phyloP scores from a whole-genome alignment of 495 filamentous ascomycete genomes.

The Penicillium silybi region DNA sequence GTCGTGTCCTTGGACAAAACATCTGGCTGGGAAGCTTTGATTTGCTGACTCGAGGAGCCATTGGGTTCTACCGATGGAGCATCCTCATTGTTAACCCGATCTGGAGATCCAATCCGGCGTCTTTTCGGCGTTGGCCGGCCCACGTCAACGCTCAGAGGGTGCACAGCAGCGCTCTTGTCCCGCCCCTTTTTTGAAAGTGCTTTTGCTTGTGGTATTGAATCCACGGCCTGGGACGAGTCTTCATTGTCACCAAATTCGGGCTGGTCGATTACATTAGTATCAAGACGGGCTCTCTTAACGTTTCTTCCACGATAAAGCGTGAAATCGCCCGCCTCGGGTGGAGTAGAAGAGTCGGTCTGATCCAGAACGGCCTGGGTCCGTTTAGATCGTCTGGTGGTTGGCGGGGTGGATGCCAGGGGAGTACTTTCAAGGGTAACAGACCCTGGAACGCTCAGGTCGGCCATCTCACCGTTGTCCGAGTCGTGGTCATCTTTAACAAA shows the following conservation, averaged over 20 bases:
- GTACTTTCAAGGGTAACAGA: neutral
- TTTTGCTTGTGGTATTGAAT: neutral
- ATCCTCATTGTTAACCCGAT: neutral
- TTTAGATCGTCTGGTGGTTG: neutral
- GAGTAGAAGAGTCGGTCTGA: neutral
- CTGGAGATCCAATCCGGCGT: conserved; percentile 4
- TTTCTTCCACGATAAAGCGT: neutral
- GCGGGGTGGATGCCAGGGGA: neutral
- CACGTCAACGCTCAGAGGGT: neutral
- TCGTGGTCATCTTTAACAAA: conserved; percentile 18
- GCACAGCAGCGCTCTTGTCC: neutral
- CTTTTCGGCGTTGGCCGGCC: neutral
- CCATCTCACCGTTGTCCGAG: conserved; percentile 4
- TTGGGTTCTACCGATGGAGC: neutral
- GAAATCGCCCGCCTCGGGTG: neutral
- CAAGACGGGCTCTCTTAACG: neutral
- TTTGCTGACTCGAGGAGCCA: neutral
- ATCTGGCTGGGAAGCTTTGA: neutral
- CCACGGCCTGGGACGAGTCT: neutral
- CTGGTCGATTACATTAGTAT: neutral
- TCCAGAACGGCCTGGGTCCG: neutral
- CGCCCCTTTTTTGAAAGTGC: neutral
- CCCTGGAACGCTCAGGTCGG: neutral
- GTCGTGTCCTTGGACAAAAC: neutral
- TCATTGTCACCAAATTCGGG: neutral